These are phyloP conservation scores for Neophaeococcomyces mojaviensis DNA, from an alignment of 2,329 filamentous ascomycete genomes.

Conservation along the genomic window DNA sequence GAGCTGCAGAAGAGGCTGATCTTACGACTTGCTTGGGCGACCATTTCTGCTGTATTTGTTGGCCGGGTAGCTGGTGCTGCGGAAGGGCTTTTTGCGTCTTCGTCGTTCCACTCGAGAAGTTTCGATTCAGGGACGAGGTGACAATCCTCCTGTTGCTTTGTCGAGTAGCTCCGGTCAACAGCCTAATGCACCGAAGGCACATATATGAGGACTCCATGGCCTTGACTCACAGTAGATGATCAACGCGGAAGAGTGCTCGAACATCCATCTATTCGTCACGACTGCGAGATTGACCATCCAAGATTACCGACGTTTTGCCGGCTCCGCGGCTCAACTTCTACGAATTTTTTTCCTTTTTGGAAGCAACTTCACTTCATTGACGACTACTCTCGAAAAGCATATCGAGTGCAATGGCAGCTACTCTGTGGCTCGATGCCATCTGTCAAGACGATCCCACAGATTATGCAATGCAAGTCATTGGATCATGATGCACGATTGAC, in stretches of 20 bases:
- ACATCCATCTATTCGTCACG: no score
- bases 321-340: no score
- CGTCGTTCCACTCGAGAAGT: constrained; percentile 7
- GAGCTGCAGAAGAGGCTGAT: constrained; percentile 10
- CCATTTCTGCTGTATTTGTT: constrained; percentile 11
- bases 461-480: no score
- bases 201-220: constrained; percentile 9
- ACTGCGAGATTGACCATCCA: no score
- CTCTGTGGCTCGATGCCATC: no score
- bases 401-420: no score
- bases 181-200: constrained; percentile 7
- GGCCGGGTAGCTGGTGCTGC: constrained; percentile 9
- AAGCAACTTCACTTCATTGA: no score
- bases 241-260: background rate
- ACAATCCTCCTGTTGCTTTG: constrained; percentile 1
- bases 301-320: no score
- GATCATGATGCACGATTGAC: no score
- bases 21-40: constrained; percentile 8
- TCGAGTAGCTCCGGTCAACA: background rate
- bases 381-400: no score
- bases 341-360: no score
- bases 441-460: no score
- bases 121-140: constrained; percentile 1
- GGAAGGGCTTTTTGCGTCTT: constrained; percentile 6
- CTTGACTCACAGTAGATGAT: background rate